These are phyloP conservation scores for Guillardia theta DNA, from an alignment of 78 protist species.

Conservation along the genomic window DNA sequence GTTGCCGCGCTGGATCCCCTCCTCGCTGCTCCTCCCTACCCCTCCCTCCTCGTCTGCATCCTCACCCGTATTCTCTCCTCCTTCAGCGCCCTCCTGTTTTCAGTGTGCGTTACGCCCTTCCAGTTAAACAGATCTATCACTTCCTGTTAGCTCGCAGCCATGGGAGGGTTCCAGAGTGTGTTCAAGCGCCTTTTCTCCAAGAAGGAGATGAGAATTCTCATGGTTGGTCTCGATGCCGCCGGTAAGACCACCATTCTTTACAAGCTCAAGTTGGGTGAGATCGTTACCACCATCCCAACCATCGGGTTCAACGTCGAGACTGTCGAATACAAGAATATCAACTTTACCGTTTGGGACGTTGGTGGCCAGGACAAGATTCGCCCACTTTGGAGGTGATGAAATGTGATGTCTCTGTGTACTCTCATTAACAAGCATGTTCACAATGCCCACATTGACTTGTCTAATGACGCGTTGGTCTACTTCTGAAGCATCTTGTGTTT, in stretches of 20 bases:
- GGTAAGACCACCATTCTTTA: slow-evolving; percentile 53
- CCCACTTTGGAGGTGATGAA: slow-evolving; percentile 89
- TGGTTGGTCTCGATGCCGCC: slow-evolving; percentile 93
- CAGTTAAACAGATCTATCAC: no score
- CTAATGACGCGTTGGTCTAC: background rate
- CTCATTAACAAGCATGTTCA: no score
- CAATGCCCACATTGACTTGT: no score
- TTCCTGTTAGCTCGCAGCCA: no score
- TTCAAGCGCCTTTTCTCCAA: slow-evolving; percentile 66
- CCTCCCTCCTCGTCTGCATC: no score
- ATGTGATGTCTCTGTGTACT: no score
- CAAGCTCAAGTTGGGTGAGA: slow-evolving; percentile 55
- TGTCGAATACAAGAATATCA: slow-evolving; percentile 76
- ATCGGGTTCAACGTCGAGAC: slow-evolving; percentile 84
- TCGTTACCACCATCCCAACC: slow-evolving; percentile 51
- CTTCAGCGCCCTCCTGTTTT: no score
- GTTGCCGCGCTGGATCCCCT: no score
- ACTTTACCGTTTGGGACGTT: slow-evolving; percentile 82
- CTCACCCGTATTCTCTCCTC: no score
- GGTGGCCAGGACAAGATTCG: slow-evolving; percentile 94
- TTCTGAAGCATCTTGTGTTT: background rate
- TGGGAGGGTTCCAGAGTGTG: slow-evolving; percentile 2
- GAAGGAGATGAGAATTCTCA: slow-evolving; percentile 90
- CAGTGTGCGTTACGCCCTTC: no score
- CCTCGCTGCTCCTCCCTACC: no score